These are phyloP conservation scores for Torulaspora globosa DNA, from an alignment of 1,139 yeast species.

Conservation along the genomic window DNA sequence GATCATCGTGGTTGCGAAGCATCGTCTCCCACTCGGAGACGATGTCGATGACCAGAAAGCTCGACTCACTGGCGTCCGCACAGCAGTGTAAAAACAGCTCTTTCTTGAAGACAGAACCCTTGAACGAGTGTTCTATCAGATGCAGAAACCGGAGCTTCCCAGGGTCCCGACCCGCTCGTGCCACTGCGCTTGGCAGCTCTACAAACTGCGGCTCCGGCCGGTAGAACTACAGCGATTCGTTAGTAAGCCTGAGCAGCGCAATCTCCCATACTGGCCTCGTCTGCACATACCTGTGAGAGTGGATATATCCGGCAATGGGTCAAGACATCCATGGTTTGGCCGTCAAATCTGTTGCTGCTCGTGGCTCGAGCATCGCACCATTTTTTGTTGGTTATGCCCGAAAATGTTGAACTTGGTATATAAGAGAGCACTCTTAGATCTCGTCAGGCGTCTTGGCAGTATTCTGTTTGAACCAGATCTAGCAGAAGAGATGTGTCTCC, in stretches of 20 bases:
- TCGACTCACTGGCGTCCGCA: constrained; percentile 6
- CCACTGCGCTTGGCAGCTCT: constrained; percentile 11
- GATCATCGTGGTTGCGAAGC: constrained; percentile 3
- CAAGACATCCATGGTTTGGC: constrained; percentile 27
- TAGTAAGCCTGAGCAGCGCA: constrained; percentile 2
- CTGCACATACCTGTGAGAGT: constrained; percentile 24
- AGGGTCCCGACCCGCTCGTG: background rate
- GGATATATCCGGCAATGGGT: constrained; percentile 32
- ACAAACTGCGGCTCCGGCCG: constrained; percentile 11
- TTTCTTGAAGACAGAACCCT: constrained; percentile 20
- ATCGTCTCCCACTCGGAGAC: constrained; percentile 24
- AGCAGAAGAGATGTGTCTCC: constrained; percentile 3
- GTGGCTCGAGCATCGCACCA: background rate
- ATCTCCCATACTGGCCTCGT: background rate
- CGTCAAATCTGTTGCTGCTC: background rate
- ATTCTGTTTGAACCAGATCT: background rate
- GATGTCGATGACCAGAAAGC: constrained; percentile 25
- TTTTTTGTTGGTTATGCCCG: constrained; percentile 8
- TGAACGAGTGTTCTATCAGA: constrained; percentile 29
- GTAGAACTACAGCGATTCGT: constrained; percentile 14
- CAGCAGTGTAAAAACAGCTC: constrained; percentile 13
- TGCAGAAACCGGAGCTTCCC: constrained; percentile 20
- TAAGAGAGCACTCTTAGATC: background rate
- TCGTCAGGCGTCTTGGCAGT: background rate
- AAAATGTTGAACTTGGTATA: constrained; percentile 6